These are phyloP conservation scores for Leucoagaricus sp. DNA, from an alignment of 1,284 basidiomycete genomes.

Conservation along the genomic window DNA sequence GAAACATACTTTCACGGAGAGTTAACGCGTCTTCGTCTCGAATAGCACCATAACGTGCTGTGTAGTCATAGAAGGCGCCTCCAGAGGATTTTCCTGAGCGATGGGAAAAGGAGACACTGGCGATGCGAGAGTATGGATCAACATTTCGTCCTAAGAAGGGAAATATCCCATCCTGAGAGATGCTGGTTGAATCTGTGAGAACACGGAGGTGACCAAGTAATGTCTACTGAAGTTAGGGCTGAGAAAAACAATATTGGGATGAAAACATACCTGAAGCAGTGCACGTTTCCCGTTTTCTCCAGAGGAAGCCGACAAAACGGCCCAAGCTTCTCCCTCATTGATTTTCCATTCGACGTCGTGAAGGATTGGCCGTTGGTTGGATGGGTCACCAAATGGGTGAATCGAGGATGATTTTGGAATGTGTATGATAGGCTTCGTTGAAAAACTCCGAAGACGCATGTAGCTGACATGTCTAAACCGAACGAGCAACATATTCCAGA, in stretches of 20 bases:
- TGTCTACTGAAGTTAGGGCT: slow-evolving; percentile 43
- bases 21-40: slow-evolving; percentile 80
- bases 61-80: slow-evolving; percentile 89
- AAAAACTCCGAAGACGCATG: no score
- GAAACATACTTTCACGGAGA: slow-evolving; percentile 61
- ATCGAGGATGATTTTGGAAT: slow-evolving; percentile 14
- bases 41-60: slow-evolving; percentile 86
- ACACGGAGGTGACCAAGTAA: slow-evolving; percentile 72
- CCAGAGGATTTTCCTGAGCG: slow-evolving; percentile 50
- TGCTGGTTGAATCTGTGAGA: slow-evolving; percentile 55
- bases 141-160: slow-evolving; percentile 53
- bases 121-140: slow-evolving; percentile 54
- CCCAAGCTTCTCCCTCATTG: slow-evolving; percentile 69
- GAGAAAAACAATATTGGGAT: not conserved
- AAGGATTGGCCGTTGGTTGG: slow-evolving; percentile 45
- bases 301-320: slow-evolving; percentile 57
- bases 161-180: slow-evolving; percentile 57
- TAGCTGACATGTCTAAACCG: no score
- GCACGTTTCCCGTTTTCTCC: slow-evolving; percentile 41
- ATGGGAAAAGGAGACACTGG: slow-evolving; percentile 77
- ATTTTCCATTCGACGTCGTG: slow-evolving; percentile 61
- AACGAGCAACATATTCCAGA: no score
- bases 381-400: slow-evolving; percentile 14
- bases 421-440: slow-evolving; percentile 10
- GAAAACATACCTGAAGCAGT: slow-evolving; percentile 56